Evolutionary conservation across 495 filamentous ascomycete species (phyloP), one percentile per base, ranked within the genome.

Genomic region (Penicillium manginii): DNA sequence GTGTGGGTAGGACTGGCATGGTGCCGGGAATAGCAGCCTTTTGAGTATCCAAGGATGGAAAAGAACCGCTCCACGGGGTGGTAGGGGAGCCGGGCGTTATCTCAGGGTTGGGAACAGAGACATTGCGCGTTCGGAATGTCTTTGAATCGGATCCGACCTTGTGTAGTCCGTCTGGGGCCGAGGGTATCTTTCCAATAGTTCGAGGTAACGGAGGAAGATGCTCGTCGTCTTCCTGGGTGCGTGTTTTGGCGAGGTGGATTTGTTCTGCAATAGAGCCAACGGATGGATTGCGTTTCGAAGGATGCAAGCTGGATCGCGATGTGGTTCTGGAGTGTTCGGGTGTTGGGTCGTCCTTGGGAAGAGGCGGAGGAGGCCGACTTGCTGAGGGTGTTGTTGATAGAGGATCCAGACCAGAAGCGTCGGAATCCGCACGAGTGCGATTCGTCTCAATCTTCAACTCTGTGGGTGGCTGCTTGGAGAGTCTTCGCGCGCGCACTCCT

Each of bases 361-460:
- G 59, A 15, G 66, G 63, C 21, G 66, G 65, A 17, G 67, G 69
- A 14, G 70, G 71, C 40, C 49, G 65, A 42, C 50, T 61, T 3
- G 57, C 59, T 3, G 53, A 49, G 17, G 57, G 61, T 15, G 62
- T 64, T 31, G 73, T 22, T 14, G 35, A 37, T 11, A 75, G 69
- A 15, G 78, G 67, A 37, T 83, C 81, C 26, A 76, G 66, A 18
- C 74, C 77, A 8, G 79, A 64, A 8, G 73, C 66, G 32, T 73
- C 68, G 15, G 77, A 77, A 11, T 74, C 69, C 8, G 75, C 63
- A 19, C 75, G 74, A 29, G 73, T 71, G 45, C 79, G 74, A 32
- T 81, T 80, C 2, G 92, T 96, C 70, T 98, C 91, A 37, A 98
- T 97, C 74, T 91, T 97, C 59, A 98, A 79, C 67, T 91, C 90